Conservation (phyloP, 345 rosid genomes). For the Linum trigynum region DNA sequence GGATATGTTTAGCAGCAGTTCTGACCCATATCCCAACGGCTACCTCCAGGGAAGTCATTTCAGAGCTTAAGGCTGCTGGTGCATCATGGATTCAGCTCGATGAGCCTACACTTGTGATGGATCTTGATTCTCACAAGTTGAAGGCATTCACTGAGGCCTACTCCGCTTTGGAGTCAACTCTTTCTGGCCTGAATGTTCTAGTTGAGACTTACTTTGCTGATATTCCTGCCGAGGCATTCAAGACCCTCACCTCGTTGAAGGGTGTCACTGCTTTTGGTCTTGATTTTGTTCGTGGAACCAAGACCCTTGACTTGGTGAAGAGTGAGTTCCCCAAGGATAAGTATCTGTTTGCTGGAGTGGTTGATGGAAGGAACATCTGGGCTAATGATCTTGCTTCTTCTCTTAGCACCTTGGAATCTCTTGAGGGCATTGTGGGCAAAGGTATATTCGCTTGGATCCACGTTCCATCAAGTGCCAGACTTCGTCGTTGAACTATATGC, state of each 20-base stretch:
- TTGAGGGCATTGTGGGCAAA: constrained; percentile 81
- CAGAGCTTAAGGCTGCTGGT: constrained; percentile 92
- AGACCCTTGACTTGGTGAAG: constrained; percentile 78
- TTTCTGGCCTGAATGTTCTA: constrained; percentile 73
- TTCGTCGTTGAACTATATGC: neutral
- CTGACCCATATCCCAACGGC: neutral
- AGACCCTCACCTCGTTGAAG: constrained; percentile 71
- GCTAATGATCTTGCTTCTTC: constrained; percentile 92
- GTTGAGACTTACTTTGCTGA: constrained; percentile 95
- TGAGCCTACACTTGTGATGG: constrained; percentile 85
- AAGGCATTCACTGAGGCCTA: constrained; percentile 76
- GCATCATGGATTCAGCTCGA: constrained; percentile 94
- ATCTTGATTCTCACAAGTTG: constrained; percentile 78
- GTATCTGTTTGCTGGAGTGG: constrained; percentile 87
- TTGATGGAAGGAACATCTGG: constrained; percentile 99
- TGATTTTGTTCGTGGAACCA: constrained; percentile 83
- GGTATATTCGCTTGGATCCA: constrained; percentile 29
- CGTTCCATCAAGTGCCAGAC: neutral
- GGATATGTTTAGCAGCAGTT: neutral
- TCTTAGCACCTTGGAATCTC: constrained; percentile 40
- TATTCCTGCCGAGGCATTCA: constrained; percentile 70
- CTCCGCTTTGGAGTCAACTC: constrained; percentile 62
- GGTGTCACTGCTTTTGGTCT: constrained; percentile 77
- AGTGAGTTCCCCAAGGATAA: constrained; percentile 65
- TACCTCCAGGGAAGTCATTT: constrained; percentile 63